Evolutionary conservation across 2,329 filamentous ascomycete species (phyloP).

Genomic region (Teratosphaeria pseudoeucalypti): DNA sequence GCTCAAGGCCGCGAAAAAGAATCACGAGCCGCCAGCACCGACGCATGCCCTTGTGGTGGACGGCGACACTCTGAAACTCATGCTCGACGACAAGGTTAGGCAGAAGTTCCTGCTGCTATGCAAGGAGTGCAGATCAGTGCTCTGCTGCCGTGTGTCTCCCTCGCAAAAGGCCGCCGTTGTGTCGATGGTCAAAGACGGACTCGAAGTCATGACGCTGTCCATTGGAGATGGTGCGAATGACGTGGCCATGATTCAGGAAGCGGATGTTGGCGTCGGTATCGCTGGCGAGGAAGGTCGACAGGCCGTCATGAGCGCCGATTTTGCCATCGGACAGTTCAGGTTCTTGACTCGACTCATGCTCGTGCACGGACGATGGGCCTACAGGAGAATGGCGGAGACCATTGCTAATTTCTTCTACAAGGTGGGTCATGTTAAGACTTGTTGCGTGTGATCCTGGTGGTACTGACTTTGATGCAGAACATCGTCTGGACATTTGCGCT

Average conservation of each 20-base stretch:
- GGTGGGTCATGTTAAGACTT: constrained; percentile 31
- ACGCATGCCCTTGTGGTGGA: constrained; percentile 94
- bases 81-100: constrained; percentile 69
- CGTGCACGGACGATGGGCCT: constrained; percentile 93
- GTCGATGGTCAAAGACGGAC: constrained; percentile 82
- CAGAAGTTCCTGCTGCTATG: constrained; percentile 92
- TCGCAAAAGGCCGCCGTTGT: constrained; percentile 97
- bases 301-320: constrained; percentile 92
- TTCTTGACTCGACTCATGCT: constrained; percentile 76
- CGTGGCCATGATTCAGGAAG: constrained; percentile 96
- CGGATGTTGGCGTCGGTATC: constrained; percentile 92
- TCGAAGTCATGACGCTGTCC: constrained; percentile 92
- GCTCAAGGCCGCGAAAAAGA: constrained; percentile 63
- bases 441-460: neutral
- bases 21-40: constrained; percentile 73
- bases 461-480: constrained; percentile 48
- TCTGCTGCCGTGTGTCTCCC: constrained; percentile 94
- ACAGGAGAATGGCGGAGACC: constrained; percentile 79
- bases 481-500: constrained; percentile 94
- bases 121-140: constrained; percentile 91
- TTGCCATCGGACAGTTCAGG: constrained; percentile 87
- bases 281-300: constrained; percentile 86
- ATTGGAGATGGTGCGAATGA: constrained; percentile 93
- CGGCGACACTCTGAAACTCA: constrained; percentile 82
- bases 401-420: constrained; percentile 99